Conservation (phyloP, 2,329 filamentous ascomycete species). For the Aureobasidium sp. region DNA sequence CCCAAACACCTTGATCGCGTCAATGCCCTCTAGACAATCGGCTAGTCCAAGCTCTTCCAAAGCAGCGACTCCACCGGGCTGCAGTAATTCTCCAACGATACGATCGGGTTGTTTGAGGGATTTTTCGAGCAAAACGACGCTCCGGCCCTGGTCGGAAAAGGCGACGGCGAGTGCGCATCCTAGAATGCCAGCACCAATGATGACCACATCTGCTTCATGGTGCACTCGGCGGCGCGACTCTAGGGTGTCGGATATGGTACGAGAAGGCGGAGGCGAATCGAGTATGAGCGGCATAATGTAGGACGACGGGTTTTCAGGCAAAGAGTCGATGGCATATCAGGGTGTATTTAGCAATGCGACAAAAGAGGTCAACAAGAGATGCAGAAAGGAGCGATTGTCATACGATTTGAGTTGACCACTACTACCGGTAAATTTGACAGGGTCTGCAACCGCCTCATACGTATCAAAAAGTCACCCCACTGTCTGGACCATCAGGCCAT, state of each 20-base stretch:
- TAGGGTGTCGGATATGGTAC: constrained; percentile 18
- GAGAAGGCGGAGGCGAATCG: constrained; percentile 19
- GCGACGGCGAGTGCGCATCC: constrained; percentile 81
- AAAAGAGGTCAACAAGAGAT: neutral
- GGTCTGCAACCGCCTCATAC: constrained; percentile 7
- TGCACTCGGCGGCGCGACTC: constrained; percentile 44
- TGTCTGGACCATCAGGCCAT: neutral
- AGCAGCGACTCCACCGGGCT: constrained; percentile 81
- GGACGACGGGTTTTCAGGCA: neutral
- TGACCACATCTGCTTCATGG: constrained; percentile 70
- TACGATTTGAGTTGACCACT: neutral
- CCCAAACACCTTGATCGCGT: constrained; percentile 71
- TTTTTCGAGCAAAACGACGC: constrained; percentile 80
- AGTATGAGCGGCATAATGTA: constrained; percentile 21
- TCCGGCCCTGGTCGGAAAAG: constrained; percentile 80
- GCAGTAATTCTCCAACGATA: constrained; percentile 90
- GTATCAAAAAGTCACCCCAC: neutral
- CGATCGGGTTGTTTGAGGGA: constrained; percentile 88
- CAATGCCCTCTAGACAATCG: constrained; percentile 80
- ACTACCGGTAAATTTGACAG: constrained; percentile 4
- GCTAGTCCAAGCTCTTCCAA: constrained; percentile 71
- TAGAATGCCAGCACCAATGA: constrained; percentile 85
- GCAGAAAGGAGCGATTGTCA: neutral
- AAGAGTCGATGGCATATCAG: neutral
- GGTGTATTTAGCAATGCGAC: neutral